These are phyloP conservation scores for Amesomyces nigricolor DNA, from an alignment of 2,329 filamentous ascomycete species.

Conservation along the genomic window DNA sequence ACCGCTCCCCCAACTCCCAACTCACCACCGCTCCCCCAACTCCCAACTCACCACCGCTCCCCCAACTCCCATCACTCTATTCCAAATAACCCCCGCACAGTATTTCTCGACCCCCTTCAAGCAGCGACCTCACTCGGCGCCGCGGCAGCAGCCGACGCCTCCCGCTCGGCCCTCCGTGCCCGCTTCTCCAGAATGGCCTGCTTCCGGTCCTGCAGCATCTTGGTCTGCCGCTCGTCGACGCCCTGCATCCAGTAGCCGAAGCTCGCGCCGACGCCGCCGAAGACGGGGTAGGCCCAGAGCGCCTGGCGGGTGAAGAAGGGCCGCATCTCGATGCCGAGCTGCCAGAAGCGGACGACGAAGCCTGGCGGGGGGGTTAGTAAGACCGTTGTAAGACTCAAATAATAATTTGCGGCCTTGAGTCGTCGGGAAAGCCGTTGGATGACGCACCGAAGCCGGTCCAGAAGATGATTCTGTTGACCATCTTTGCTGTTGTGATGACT, in stretches of 20 bases:
- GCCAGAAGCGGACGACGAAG: conserved; percentile 87
- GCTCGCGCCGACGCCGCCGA: conserved; percentile 75
- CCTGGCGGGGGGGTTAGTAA: conserved; percentile 47
- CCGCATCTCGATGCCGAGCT: conserved; percentile 97
- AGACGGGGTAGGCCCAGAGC: conserved; percentile 88
- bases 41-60: background rate
- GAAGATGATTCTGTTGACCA: conserved; percentile 66
- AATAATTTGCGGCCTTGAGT: background rate
- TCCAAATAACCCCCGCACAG: background rate
- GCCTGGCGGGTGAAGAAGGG: conserved; percentile 81
- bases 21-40: background rate
- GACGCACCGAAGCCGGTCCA: conserved; percentile 84
- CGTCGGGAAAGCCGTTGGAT: background rate
- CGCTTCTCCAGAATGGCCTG: conserved; percentile 82
- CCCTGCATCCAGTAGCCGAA: conserved; percentile 97
- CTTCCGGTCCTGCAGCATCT: conserved; percentile 72
- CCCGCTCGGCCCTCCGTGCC: conserved; percentile 64
- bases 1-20: background rate
- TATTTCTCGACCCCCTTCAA: background rate
- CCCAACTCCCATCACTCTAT: background rate
- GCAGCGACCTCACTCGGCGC: conserved; percentile 7
- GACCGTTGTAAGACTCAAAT: background rate
- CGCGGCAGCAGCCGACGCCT: conserved; percentile 36
- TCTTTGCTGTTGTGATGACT: conserved; percentile 32
- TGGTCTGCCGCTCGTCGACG: conserved; percentile 76